Percentiles rank a stretch among this genome's conserved stretches.
phyloP scores from a whole-genome alignment of 371 early-diverging fungal species.

The Batkoa obscura region DNA sequence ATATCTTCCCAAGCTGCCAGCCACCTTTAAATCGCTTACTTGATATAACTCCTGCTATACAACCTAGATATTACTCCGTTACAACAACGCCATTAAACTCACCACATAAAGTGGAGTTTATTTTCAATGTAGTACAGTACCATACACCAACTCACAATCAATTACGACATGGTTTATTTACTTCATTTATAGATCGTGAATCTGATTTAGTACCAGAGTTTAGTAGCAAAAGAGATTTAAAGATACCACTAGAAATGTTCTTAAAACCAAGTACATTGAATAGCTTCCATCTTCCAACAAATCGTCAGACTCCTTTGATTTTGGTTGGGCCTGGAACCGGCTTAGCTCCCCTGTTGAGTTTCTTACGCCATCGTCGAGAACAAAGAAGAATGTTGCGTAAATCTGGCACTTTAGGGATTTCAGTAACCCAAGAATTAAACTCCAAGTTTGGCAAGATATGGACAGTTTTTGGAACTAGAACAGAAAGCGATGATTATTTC shows the following conservation, averaged over 20 bases:
- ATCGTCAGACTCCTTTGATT: constrained; percentile 31
- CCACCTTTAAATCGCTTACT: constrained; percentile 47
- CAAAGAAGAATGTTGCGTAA: constrained; percentile 18
- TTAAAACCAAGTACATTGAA: background rate
- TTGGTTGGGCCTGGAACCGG: constrained; percentile 82
- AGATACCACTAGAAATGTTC: background rate
- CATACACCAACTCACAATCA: constrained; percentile 14
- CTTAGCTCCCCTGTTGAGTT: constrained; percentile 72
- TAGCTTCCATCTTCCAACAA: constrained; percentile 33
- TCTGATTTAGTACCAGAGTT: constrained; percentile 16
- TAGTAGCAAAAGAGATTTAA: background rate
- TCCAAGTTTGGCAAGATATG: constrained; percentile 22
- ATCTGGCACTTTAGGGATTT: constrained; percentile 19
- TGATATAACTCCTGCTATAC: constrained; percentile 53
- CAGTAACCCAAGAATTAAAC: constrained; percentile 15
- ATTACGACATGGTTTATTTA: constrained; percentile 51
- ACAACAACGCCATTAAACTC: constrained; percentile 37
- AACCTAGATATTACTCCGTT: constrained; percentile 77
- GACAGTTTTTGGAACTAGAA: constrained; percentile 43
- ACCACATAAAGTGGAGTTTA: constrained; percentile 34
- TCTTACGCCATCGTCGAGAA: constrained; percentile 38
- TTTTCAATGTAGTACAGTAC: constrained; percentile 74
- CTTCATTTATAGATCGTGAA: constrained; percentile 54
- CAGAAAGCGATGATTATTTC: constrained; percentile 31
- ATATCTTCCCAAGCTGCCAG: constrained; percentile 45